Evolutionary conservation across 352 stramenopile species (phyloP), one percentile per base, ranked within the genome.

Genomic region (Globisporangium uncinulatum): DNA sequence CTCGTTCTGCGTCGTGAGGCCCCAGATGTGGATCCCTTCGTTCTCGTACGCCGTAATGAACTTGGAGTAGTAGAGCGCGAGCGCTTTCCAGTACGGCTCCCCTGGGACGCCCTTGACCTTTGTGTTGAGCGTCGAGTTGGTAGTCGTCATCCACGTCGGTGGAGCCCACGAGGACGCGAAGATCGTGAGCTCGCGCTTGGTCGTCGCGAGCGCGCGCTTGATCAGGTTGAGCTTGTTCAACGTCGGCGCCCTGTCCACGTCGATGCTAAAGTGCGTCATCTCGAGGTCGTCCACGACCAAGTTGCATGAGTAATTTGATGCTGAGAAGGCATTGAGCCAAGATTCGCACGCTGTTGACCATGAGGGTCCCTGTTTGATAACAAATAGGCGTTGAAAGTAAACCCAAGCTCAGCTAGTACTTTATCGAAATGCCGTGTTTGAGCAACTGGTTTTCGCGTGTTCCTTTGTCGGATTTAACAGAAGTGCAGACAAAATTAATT

Each of bases 161-260:
- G 85, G 83, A 14, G 80, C 86, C 87, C 88, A 97, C 29, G 85
- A 87, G 6, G 78, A 93, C n/a, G 76, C 81, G 50, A 96, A 91
- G 0, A 97, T 65, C 43, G 78, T 65, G 3, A 96, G 46, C 13
- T 69, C 50, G 31, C 69, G 63, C 15, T 51, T 53, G 0, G 76
- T 76, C 14, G 59, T 73, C 10, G 51, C 43, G 11, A 88, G 58
- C n/a, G 80, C 81, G 9, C 69, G 72, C 44, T 85, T 70, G 46
- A 95, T 83, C 24, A 92, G 61, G 11, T 72, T 65, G 37, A 97
- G 67, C 55, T 94, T 92, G 57, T 88, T 50, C 3, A 69, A 82
- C 21, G 61, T 66, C 14, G 60, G 62, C 10, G 68, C 67, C 29
- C 71, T 67, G 57, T 96, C 88, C 24, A 95, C 71, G 49, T 70